A percentile compares a stretch with the other conserved stretches of the same genome.
phyloP scores from a whole-genome alignment of 805 yeast species.

The Candida sonorensis region DNA sequence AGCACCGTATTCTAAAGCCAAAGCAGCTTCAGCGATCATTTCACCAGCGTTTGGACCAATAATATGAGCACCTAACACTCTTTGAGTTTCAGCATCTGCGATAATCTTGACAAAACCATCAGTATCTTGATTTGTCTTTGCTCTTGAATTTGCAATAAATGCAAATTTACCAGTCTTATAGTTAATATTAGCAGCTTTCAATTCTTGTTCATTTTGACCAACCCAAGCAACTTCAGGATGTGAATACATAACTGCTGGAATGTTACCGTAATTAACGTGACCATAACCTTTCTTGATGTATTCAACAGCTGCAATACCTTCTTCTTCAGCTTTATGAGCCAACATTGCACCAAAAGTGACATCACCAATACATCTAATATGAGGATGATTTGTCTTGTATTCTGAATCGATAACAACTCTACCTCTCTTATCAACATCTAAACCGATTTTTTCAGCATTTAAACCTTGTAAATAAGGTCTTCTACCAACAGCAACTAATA shows the following conservation, averaged over 20 bases:
- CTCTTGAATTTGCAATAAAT: constrained; percentile 98
- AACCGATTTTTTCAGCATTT: constrained; percentile 79
- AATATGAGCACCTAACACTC: constrained; percentile 94
- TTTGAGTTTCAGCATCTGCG: constrained; percentile 95
- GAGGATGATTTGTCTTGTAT: constrained; percentile 86
- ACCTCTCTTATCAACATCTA: constrained; percentile 88
- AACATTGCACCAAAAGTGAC: constrained; percentile 98
- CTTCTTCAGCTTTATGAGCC: constrained; percentile 99
- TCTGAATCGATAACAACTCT: constrained; percentile 91
- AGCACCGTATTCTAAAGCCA: constrained; percentile 98
- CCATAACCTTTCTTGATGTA: constrained; percentile 91
- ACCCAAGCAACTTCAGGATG: constrained; percentile 99
- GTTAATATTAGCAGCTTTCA: constrained; percentile 85
- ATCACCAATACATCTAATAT: constrained; percentile 97
- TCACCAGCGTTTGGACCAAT: constrained; percentile 99
- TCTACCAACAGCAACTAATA: constrained; percentile 97
- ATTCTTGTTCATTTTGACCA: constrained; percentile 92
- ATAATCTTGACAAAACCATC: constrained; percentile 96
- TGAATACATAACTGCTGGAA: constrained; percentile 98
- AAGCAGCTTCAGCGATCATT: constrained; percentile 98
- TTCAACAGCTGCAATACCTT: constrained; percentile 98
- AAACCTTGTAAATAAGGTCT: constrained; percentile 93
- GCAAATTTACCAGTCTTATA: constrained; percentile 98
- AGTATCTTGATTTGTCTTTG: constrained; percentile 94
- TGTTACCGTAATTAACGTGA: constrained; percentile 95